Conservation (phyloP, 305 asterid species). For the Solanum hybrid region DNA sequence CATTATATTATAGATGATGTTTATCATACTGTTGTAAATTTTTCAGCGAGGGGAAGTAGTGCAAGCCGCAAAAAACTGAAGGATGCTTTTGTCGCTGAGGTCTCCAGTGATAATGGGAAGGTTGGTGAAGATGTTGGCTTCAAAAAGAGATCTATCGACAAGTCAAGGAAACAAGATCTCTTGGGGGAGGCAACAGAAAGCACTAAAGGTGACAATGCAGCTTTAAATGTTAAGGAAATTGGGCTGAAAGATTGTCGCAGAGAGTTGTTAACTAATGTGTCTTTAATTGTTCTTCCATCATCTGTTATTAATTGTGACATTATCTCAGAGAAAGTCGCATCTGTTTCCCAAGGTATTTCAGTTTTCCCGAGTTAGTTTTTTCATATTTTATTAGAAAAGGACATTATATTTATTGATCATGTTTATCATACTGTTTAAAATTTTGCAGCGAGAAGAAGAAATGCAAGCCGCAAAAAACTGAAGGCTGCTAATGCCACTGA, state of each 20-base stretch:
- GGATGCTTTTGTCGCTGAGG: conserved; percentile 14
- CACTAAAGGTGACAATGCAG: conserved; percentile 13
- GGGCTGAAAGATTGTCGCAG: conserved; percentile 17
- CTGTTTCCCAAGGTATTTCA: conserved; percentile 40
- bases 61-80: conserved; percentile 19
- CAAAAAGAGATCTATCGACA: conserved; percentile 34
- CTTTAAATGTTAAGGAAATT: conserved; percentile 12
- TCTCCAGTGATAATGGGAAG: conserved; percentile 1
- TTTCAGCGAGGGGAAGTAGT: conserved; percentile 29
- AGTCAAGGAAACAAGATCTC: conserved; percentile 35
- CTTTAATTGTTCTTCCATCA: conserved; percentile 4
- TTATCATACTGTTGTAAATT: conserved; percentile 3
- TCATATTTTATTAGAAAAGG: not conserved
- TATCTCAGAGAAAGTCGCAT: conserved; percentile 24
- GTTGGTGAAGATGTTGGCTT: conserved; percentile 21
- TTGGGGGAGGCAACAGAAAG: conserved; percentile 22
- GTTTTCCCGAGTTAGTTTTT: not conserved
- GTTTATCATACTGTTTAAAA: not conserved
- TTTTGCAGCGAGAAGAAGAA: conserved; percentile 27
- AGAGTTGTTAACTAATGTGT: conserved; percentile 13
- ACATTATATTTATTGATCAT: not conserved
- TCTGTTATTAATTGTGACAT: conserved; percentile 15
- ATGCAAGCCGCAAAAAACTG: conserved; percentile 22
- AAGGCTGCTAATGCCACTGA: conserved; percentile 17
- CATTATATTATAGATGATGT: not conserved